Conservation (phyloP, 805 yeast genomes). For the Candida khao-thaluensis region DNA sequence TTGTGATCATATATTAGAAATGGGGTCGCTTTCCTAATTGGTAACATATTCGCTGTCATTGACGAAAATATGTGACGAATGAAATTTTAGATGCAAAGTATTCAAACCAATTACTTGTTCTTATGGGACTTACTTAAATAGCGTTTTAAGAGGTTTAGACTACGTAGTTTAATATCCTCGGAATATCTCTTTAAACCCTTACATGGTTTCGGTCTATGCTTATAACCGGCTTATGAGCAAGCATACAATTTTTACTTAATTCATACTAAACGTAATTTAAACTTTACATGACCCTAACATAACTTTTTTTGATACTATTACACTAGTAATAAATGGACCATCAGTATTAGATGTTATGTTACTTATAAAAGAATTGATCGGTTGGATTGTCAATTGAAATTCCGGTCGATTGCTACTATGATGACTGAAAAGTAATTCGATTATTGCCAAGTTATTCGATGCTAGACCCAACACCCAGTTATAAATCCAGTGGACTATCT, state of each 20-base stretch:
- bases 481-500: too few relatives aligned
- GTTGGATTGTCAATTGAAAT: too few relatives aligned
- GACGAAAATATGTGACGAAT: conserved; percentile 2
- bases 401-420: conserved; percentile 5
- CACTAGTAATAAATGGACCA: background rate
- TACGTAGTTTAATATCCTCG: too few relatives aligned
- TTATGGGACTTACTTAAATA: background rate
- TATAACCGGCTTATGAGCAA: background rate
- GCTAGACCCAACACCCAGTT: too few relatives aligned
- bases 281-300: background rate
- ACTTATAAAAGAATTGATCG: too few relatives aligned
- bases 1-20: too few relatives aligned
- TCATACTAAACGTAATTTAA: background rate
- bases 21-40: background rate
- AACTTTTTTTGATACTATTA: background rate
- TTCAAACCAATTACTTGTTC: background rate
- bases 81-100: conserved; percentile 4
- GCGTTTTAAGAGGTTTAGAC: too few relatives aligned
- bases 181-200: too few relatives aligned
- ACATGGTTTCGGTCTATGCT: too few relatives aligned
- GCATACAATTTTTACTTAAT: background rate
- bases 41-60: background rate
- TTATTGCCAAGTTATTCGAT: too few relatives aligned
- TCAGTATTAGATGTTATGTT: background rate
- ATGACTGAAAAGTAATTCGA: background rate